phyloP scores from a whole-genome alignment of 2,329 filamentous ascomycete genomes.

The Cladosporium sp. region DNA sequence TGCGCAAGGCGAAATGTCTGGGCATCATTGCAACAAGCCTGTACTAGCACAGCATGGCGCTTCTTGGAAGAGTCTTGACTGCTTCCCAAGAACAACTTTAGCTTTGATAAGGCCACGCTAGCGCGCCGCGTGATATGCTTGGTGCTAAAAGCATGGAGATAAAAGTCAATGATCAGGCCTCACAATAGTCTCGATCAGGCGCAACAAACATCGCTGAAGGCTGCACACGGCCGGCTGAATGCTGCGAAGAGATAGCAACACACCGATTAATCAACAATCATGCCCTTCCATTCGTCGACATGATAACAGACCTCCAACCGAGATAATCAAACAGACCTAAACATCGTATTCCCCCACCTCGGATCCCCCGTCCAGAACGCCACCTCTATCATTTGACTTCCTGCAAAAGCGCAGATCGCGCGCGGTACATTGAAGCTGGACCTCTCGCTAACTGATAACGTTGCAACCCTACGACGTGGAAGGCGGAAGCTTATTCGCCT shows the following conservation, averaged over 20 bases:
- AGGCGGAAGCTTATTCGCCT: constrained; percentile 7
- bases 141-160: not conserved
- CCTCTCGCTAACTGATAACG: constrained; percentile 10
- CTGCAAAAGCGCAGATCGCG: too few relatives aligned
- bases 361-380: not conserved
- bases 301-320: not conserved
- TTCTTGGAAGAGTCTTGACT: constrained; percentile 3
- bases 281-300: too few relatives aligned
- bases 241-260: too few relatives aligned
- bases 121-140: not conserved
- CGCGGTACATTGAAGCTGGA: not conserved
- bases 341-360: not conserved
- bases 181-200: not conserved
- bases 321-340: too few relatives aligned
- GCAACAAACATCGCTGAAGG: too few relatives aligned
- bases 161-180: not conserved
- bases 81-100: constrained; percentile 3
- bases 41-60: constrained; percentile 1
- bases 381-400: not conserved
- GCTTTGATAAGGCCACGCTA: constrained; percentile 2
- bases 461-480: constrained; percentile 6
- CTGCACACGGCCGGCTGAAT: too few relatives aligned
- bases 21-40: constrained; percentile 1
- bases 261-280: too few relatives aligned
- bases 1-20: not conserved